Base-by-base conservation (phyloP, 1,284 basidiomycete species). In the Sanghuangporus baumii region DNA sequence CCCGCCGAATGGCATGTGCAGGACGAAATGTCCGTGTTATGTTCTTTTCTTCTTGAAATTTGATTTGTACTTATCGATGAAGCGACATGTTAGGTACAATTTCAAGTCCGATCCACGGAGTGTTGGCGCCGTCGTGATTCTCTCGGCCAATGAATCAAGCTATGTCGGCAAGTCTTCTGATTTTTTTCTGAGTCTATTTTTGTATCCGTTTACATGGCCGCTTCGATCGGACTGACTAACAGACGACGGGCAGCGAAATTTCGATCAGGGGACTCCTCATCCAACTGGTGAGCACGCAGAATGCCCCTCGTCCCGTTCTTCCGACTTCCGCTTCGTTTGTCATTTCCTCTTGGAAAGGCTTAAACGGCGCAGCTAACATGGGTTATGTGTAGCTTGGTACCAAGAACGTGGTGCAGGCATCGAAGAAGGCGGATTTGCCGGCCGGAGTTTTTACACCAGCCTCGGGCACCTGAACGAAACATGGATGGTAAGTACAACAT, bases 391-490 rank as follows among this genome's bases (percentile, higher is more conserved):
- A 88, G 91, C 91, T 16, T 94, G 91, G 91, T 93, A 81, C 72
- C 89, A 92, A 70, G 84, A 88, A 65, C 80, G 78, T 9, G 86
- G 86, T 6, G 80, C 83, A 18, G 88, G 87, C 0, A 80, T 80
- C 4, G 72, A 81, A 64, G 72, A 71, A 16, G 75, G 74, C 12
- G 78, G 75, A 2, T 74, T 76, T 23, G 78, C 84, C 1, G 91
- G 91, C n/a, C 80, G 91, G 50, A 89, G 88, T 66, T 93, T 89
- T 75, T 93, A 91, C 73, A 93, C 91, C 0, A 85, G 85, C 63
- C 77, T 93, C 1, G 91, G 91, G 1, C 91, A 94, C 71, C 71
- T 84, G 62, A 87, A 84, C 68, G 82, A 87, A 68, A 91, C 84
- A 1, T 88, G 87, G 86, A 71, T 80, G 76, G 85, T 83, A 54